Base-by-base conservation (phyloP, 1,284 basidiomycete genomes). In the Cutaneotrichosporon sp. region DNA sequence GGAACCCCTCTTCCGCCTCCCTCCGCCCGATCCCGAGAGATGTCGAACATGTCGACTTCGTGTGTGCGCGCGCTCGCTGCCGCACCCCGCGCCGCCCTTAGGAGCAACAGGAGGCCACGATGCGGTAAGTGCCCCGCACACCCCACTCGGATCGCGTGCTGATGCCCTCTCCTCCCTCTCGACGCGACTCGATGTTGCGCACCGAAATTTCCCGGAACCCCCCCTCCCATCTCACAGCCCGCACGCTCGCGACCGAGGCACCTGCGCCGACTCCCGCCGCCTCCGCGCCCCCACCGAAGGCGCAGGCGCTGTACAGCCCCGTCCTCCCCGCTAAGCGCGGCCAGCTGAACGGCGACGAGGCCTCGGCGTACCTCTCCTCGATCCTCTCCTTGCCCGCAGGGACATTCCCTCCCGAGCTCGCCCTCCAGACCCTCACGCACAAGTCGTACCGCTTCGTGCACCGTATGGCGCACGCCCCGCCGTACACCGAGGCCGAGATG, bases 341-440 rank as follows among this genome's bases (percentile, higher is more conserved):
- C 36, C 27, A 58, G 47, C 31, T 59, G 18, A 70, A 69, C 16
- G 58, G 67, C 14, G 46, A 45, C 43, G 27, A 59, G 18, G 79
- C 79, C 24, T 68, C 70, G 47, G 34, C 61, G 16, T 79, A 73
- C 69, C 68, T 80, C 36, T 67, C 71, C 46, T 61, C 73, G 43
- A 67, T 79, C 29, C 69, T 80, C 42, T 56, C 60, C 42, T 68
- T 80, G 2, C 54, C 71, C 11, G 29, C 66, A 5, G 69, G 67
- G 10, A 64, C 68, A 54, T 74, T 80, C 68, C 69, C 77, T n/a
- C 73, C 73, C 2, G 54, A 63, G 29, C 71, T 79, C 36, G 73
- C 78, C 9, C 70, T 80, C 27, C 77, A 79, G 60, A 74, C 76
- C 56, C 67, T 79, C 49, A 79, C 78, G 8, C 79, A 80, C 65